A percentile compares a stretch with the other conserved stretches of the same genome.
These are phyloP conservation scores for Quercus robur DNA, from an alignment of 306 rosid species.

Conservation along the genomic window DNA sequence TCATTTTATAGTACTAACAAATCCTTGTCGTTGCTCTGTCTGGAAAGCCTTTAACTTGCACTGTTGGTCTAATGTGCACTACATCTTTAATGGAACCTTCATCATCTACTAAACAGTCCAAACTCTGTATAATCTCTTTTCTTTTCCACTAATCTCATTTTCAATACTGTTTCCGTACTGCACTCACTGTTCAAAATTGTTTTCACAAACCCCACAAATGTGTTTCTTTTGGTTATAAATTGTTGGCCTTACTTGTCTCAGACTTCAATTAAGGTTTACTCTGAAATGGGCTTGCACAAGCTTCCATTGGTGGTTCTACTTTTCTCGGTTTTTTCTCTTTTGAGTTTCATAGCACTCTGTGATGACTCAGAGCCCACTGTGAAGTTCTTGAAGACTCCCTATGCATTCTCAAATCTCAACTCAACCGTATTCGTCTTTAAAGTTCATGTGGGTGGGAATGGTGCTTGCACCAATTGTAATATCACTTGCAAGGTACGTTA, in stretches of 20 bases:
- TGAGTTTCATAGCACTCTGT: slow-evolving; percentile 40
- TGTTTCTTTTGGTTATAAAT: slow-evolving; percentile 21
- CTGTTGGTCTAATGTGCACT: slow-evolving; percentile 34
- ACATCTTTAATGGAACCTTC: slow-evolving; percentile 41
- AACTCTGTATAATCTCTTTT: slow-evolving; percentile 11
- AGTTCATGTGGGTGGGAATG: slow-evolving; percentile 32
- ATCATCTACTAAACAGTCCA: slow-evolving; percentile 34
- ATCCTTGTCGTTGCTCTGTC: too few species aligned
- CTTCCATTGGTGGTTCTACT: slow-evolving; percentile 27
- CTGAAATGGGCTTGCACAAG: slow-evolving; percentile 48
- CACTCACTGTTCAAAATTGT: slow-evolving; percentile 13
- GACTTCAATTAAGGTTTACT: slow-evolving; percentile 1
- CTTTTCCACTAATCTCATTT: slow-evolving; percentile 9
- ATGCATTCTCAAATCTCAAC: slow-evolving; percentile 64
- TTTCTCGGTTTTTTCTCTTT: slow-evolving; percentile 32
- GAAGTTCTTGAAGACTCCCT: slow-evolving; percentile 71
- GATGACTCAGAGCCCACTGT: slow-evolving; percentile 44
- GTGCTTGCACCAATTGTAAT: slow-evolving; percentile 49
- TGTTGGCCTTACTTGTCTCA: neutral
- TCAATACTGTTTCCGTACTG: slow-evolving; percentile 1
- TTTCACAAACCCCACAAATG: slow-evolving; percentile 30
- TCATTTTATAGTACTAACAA: neutral
- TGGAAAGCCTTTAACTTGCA: slow-evolving; percentile 25
- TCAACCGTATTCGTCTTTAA: slow-evolving; percentile 69
- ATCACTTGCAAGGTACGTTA: slow-evolving; percentile 71